Base-by-base conservation (phyloP, 331 rosid species). In the Rosa hybrid region DNA sequence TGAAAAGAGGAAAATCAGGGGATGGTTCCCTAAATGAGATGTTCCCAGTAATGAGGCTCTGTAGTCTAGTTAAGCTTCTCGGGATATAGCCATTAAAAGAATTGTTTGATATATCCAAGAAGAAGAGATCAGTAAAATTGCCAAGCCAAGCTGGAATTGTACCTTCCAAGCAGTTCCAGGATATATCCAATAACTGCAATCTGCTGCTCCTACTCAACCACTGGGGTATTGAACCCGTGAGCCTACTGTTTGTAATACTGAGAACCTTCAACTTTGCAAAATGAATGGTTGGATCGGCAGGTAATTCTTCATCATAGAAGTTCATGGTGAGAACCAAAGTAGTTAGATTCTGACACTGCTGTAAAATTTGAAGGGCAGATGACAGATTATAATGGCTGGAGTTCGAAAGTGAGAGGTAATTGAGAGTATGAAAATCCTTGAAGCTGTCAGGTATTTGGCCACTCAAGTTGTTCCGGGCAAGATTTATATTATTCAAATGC, bases 61-160 rank as follows among this genome's bases (percentile, higher is more conserved):
- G 39, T 1, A 84, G 53, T 17, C 41, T 76, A 23, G 87, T 72
- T 51, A 80, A 1, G 67, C 42, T 80, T 76, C 53, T 76, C 0
- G 84, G 87, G 1, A 84, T 76, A 12, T 81, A 64, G 20, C 84
- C 87, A 0, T 48, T 20, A 4, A 81, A 25, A 2, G 87, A 72
- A 54, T 84, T 81, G n/a, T 84, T 84, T 3, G 87, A 84, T 4
- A 84, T 4, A 67, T 84, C 87, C 75, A 84, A 56, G 80, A 73
- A 84, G 50, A 84, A 84, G 8, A 84, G 84, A 73, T 2, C 4
- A 10, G 1, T 0, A 46, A 84, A 81, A 21, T 63, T 0, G 4
- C 82, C 87, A 73, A 84, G 17, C 87, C 87, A 84, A 8, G 0
- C 13, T 14, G 87, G 87, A 14, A 84, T 65, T 44, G 82, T n/a